These are phyloP conservation scores for Lepiota brunneoincarnata DNA, from an alignment of 768 basidiomycete species.

Conservation along the genomic window DNA sequence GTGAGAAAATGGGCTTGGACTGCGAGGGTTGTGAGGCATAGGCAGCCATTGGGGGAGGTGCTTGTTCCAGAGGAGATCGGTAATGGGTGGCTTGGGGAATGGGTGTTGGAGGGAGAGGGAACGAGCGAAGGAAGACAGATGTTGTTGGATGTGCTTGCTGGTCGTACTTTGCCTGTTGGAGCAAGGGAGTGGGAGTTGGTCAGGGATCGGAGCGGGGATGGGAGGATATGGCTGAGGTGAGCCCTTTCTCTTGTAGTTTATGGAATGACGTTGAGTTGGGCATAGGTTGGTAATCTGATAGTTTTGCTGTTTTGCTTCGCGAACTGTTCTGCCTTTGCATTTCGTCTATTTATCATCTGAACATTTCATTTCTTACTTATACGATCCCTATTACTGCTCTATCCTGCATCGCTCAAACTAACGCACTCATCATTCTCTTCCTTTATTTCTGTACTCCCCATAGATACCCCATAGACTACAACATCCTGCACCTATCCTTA, in stretches of 20 bases:
- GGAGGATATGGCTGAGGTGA: constrained; percentile 65
- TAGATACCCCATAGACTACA: neutral
- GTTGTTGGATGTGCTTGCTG: constrained; percentile 52
- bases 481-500: neutral
- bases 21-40: constrained; percentile 36
- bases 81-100: constrained; percentile 73
- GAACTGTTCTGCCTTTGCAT: too few relatives aligned
- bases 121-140: constrained; percentile 61
- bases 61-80: constrained; percentile 35
- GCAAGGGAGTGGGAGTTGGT: constrained; percentile 50
- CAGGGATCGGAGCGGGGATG: constrained; percentile 57
- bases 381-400: too few relatives aligned
- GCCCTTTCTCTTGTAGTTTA: constrained; percentile 17
- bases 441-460: neutral
- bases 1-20: constrained; percentile 69
- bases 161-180: constrained; percentile 23
- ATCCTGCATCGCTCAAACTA: too few relatives aligned
- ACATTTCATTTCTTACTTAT: too few relatives aligned
- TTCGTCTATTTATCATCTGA: too few relatives aligned
- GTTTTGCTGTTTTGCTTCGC: neutral
- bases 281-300: constrained; percentile 17
- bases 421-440: neutral
- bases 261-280: neutral
- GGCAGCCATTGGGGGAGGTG: constrained; percentile 23
- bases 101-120: constrained; percentile 79